These are phyloP conservation scores for Straminergon stramineum DNA, from an alignment of 225 moss, liverwort and hornwort genomes.

Conservation along the genomic window DNA sequence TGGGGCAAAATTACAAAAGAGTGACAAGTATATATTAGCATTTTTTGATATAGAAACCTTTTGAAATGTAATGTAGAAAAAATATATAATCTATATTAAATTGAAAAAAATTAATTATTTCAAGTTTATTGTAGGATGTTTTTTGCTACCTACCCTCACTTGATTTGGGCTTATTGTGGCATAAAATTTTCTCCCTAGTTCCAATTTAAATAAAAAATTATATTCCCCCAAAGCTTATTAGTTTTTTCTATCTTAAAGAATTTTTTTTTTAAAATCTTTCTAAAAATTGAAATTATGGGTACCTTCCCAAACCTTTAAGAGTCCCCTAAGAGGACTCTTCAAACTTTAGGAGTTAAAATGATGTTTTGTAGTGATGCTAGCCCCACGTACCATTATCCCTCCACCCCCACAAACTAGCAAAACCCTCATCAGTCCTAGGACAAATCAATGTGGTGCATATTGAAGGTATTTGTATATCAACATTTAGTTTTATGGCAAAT, in stretches of 20 bases:
- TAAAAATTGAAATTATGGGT: not conserved
- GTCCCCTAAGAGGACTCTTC: not conserved
- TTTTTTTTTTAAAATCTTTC: not conserved
- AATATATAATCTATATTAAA: not conserved
- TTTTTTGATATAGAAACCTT: not conserved
- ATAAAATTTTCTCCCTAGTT: accelerated
- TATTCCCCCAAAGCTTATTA: accelerated
- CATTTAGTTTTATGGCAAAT: accelerated
- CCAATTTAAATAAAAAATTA: not conserved
- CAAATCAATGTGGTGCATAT: not conserved
- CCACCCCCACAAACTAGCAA: accelerated
- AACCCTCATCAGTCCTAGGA: not conserved
- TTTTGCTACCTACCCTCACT: not conserved
- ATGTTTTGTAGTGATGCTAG: not conserved
- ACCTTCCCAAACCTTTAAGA: not conserved
- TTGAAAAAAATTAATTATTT: not conserved
- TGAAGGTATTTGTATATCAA: not conserved
- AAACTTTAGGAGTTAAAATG: not conserved
- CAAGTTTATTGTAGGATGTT: not conserved
- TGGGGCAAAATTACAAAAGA: not conserved
- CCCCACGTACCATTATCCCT: too few relatives aligned
- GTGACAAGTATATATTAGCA: not conserved
- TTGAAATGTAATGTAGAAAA: not conserved
- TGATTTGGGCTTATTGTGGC: not conserved
- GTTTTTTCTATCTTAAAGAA: not conserved